Base-by-base conservation (phyloP, 192 early-diverging fungal genomes). In the Podila verticillata region DNA sequence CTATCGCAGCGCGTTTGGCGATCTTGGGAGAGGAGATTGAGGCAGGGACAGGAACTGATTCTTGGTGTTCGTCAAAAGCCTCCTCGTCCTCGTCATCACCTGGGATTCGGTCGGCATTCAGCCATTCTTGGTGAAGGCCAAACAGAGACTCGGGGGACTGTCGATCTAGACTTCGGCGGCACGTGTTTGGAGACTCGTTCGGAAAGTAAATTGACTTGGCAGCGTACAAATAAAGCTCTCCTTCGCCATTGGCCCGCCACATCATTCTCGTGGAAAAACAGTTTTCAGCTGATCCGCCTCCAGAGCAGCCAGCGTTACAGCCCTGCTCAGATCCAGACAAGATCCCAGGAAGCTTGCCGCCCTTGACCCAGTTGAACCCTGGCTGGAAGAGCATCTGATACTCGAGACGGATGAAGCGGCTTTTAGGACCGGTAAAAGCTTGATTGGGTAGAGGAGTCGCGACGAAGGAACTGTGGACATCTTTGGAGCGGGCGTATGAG, bases 341-440 rank as follows among this genome's bases (percentile, higher is more conserved):
- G 22, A 89, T 66, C 34, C 89, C 89, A 4, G 89, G 89, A 12
- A 90, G 68, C 48, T 90, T 90, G 6, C 89, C 89, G 32, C 89
- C 89, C 36, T 82, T 84, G 39, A 85, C 83, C 73, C 85, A 91
- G n/a, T 87, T 66, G 70, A 91, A 91, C 0, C 78, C 81, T 15
- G 67, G 65, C 39, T 85, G 57, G 63, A 88, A 88, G 26, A 61
- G 66, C 29, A 87, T 73, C 49, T 88, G 70, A 54, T 83, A 91
- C 47, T 86, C 81, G 32, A 90, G 51, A 4, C 75, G 75, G 30
- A 78, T 66, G 24, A 66, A 78, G 19, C 68, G 75, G 54, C 48
- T 63, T 9, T 34, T 44, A 39, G 57, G 22, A 5, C 68, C 68
- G 8, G 57, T n/a, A 35, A 78, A 78, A 35, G 75, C 75, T 9